Base-by-base conservation (phyloP, 306 rosid species). In the Vachellia collinsii region DNA sequence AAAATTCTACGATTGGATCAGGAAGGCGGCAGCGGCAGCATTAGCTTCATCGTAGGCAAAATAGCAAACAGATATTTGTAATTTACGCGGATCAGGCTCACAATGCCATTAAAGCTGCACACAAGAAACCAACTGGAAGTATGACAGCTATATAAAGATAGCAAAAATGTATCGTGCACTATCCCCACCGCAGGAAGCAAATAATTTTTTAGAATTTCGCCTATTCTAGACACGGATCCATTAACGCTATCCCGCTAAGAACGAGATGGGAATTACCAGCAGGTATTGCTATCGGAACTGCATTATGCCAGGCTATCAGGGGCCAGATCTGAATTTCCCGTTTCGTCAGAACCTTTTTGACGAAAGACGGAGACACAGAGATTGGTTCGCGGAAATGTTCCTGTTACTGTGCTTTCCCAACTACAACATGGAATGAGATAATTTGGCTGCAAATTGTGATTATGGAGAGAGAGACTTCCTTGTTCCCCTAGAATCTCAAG, bases 311-410 rank as follows among this genome's bases (percentile, higher is more conserved):
- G 23, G 62, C 23, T 41, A 37, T 43, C 48, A 25, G 25, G 59
- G 54, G 53, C 78, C 76, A 72, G 86, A 84, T 87, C 88, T 74
- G 80, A 84, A 75, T 46, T 78, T 46, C 44, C 76, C 12, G 29
- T 51, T 53, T 69, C 61, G 71, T 66, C 78, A 71, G 80, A 58
- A 64, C 37, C 59, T 75, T 61, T n/a, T 61, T 23, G 70, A 36
- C 63, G 36, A 50, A 29, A 56, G 20, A 67, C 47, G 58, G 29
- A 34, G 59, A 65, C 75, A 58, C 77, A 74, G 69, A 19, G 53
- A 71, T 22, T 17, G 54, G 71, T 51, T 73, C 61, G 74, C 76
- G 83, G 69, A 61, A 44, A 80, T 47, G 50, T 75, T 78, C n/a
- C 77, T 38, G 74, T 70, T 38, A 11, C 72, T 16, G 11, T 74